Evolutionary conservation across 2,329 filamentous ascomycete genomes (phyloP), one percentile per base, ranked within the genome.

Genomic region (Colletotrichum sojae): DNA sequence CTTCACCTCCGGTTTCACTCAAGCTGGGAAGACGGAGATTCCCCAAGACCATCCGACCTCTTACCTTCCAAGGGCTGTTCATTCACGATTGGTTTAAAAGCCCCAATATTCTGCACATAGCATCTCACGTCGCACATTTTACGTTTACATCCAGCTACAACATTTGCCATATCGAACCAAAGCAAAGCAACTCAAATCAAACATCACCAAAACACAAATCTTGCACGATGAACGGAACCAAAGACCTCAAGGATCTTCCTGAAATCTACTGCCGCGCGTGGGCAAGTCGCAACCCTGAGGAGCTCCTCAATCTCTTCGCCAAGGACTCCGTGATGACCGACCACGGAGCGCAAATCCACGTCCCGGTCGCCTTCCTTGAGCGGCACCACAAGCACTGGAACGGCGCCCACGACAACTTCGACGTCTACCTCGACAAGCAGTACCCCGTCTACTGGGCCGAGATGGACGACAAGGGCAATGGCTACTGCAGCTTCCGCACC

Each of bases 331-430:
- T 52, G 1, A 69, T 69, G 66, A 69, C 66, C 12, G 61, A 69
- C 43, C 66, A 69, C 61, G 61, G 62, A 6, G 66, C 61, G 8
- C 66, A 66, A 8, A 60, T 65, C 16, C 66, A 66, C 43, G 31
- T 60, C 13, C 66, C 61, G 3, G 60, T 45, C 22, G 20, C 49
- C 31, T 69, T 66, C 22, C 61, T 69, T n/a, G 55, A 66, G 13
- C 54, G 61, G 6, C 66, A 66, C 36, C 61, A 69, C n/a, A 55
- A 58, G 49, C 66, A 69, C 55, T 66, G 66, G 61, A 69, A 69
- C 61, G 66, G 61, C 8, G 61, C 62, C 4, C 55, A 66, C 36
- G 20, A 52, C 13, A 20, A 69, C 31, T 69, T 69, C 6, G 61
- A 64, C 36, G 55, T 69, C 16, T 66, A 39, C n/a, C 61, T 60